phyloP scores from a whole-genome alignment of 2,329 filamentous ascomycete genomes.

The Colletotrichum sp. region DNA sequence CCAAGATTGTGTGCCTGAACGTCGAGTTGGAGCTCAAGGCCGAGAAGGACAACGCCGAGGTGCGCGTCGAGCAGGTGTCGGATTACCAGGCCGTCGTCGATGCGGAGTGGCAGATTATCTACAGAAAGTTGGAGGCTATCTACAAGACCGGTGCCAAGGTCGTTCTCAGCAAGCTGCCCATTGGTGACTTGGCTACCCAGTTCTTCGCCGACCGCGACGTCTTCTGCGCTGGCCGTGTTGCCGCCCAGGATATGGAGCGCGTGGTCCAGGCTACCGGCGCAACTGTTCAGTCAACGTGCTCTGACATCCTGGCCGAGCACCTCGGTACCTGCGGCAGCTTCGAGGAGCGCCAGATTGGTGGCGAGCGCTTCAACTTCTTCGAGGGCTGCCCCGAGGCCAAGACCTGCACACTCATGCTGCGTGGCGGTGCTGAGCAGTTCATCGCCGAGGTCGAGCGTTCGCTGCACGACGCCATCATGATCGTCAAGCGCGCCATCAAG shows the following conservation, averaged over 20 bases:
- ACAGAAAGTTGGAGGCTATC: constrained; percentile 96
- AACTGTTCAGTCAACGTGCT: constrained; percentile 93
- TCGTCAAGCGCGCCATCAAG: constrained; percentile 96
- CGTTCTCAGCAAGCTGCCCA: constrained; percentile 94
- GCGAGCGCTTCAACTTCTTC: constrained; percentile 98
- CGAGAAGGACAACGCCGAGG: constrained; percentile 99
- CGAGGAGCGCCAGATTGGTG: constrained; percentile 96
- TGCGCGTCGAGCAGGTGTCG: constrained; percentile 96
- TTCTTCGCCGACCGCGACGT: constrained; percentile 98
- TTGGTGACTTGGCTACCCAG: constrained; percentile 96
- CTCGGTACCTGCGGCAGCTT: constrained; percentile 90
- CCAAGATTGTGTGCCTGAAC: constrained; percentile 96
- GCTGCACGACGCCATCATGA: constrained; percentile 99
- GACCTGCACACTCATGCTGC: constrained; percentile 94
- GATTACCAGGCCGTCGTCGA: constrained; percentile 99
- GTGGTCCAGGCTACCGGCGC: constrained; percentile 95
- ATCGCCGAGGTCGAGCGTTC: constrained; percentile 98
- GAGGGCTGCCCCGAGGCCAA: constrained; percentile 94
- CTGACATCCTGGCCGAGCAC: constrained; percentile 87
- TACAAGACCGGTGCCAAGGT: constrained; percentile 96
- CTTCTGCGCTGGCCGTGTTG: constrained; percentile 95
- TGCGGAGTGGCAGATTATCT: constrained; percentile 99
- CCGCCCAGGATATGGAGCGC: constrained; percentile 91
- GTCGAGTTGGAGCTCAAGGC: constrained; percentile 98
- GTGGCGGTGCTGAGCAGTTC: constrained; percentile 97